Base-by-base conservation (phyloP, 2,329 filamentous ascomycete genomes). In the Diaporthe sp. region DNA sequence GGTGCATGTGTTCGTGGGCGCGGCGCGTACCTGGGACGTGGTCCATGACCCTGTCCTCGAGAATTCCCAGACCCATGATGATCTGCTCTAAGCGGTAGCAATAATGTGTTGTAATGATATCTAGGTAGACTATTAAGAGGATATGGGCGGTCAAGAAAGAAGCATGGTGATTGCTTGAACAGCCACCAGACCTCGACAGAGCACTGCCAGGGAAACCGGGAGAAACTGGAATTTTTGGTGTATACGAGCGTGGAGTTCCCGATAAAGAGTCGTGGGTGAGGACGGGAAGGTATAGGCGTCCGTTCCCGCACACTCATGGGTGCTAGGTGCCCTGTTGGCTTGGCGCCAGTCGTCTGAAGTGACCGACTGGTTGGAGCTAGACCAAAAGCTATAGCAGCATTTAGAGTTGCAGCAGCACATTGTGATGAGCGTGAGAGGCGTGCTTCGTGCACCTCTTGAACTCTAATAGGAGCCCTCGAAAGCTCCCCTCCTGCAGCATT, bases 1-100 rank as follows among this genome's bases (percentile, higher is more conserved):
- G 61, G 19, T 64, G 35, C 28, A 35, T 15, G 9, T 45, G 9
- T 45, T 28, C 30, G n/a, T 47, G 42, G 33, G 22, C 10, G 40
- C 19, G 33, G 42, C 22, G 54, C 87, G 81, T 86, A 95, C 94
- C 94, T 75, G 95, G 95, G 76, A 96, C 94, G 82, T 94, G 89
- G 79, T 90, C 89, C 78, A 91, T 87, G 79, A 87, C 87, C 80
- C 82, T 87, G 80, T 93, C 90, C 79, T 96, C 91, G 74, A 97
- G 87, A 75, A 97, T 91, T 69, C 94, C 93, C 77, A 97, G 87
- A 58, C 92, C 91, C 92, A 93, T 94, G 71, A 76, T 84, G 80
- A 71, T 66, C 58, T 76, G 66, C 25, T 52, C 30, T 12, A 22
- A 52, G n/a, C 38, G 38, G 38, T 55, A 30, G 10, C 17, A 33